Percentiles rank a stretch among this genome's conserved stretches.
These are phyloP conservation scores for Trypanosoma lewisi DNA, from an alignment of 208 protist species.

Conservation along the genomic window DNA sequence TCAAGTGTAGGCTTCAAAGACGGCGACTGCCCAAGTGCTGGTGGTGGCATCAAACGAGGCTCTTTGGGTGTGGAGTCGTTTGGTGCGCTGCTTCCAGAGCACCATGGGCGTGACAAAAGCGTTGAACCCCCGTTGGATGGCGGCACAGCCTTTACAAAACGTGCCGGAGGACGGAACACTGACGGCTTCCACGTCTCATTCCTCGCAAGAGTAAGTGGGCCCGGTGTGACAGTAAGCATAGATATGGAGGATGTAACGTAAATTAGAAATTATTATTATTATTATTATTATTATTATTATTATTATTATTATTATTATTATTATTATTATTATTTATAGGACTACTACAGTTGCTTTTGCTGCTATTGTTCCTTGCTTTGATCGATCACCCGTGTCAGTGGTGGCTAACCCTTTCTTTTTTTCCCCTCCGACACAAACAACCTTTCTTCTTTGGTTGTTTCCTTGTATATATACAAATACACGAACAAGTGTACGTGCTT, in stretches of 20 bases:
- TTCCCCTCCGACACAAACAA: no score
- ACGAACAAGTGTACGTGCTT: neutral
- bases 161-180: conserved; percentile 59
- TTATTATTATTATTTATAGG: no score
- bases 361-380: no score
- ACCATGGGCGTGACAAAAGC: conserved; percentile 53
- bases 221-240: conserved; percentile 42
- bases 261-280: neutral
- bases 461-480: neutral
- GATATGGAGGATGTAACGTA: neutral
- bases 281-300: conserved; percentile 19
- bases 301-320: no score
- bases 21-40: conserved; percentile 56
- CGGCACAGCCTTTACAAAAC: conserved; percentile 35
- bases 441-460: no score
- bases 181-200: conserved; percentile 58
- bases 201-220: conserved; percentile 46
- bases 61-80: conserved; percentile 26
- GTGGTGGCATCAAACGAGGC: conserved; percentile 43
- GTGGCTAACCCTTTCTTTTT: no score
- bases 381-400: no score
- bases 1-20: conserved; percentile 20
- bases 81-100: conserved; percentile 22
- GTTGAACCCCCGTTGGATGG: conserved; percentile 48
- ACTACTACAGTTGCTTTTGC: no score